phyloP scores from a whole-genome alignment of 2,329 filamentous ascomycete genomes.

The Basipetospora chlamydospora region DNA sequence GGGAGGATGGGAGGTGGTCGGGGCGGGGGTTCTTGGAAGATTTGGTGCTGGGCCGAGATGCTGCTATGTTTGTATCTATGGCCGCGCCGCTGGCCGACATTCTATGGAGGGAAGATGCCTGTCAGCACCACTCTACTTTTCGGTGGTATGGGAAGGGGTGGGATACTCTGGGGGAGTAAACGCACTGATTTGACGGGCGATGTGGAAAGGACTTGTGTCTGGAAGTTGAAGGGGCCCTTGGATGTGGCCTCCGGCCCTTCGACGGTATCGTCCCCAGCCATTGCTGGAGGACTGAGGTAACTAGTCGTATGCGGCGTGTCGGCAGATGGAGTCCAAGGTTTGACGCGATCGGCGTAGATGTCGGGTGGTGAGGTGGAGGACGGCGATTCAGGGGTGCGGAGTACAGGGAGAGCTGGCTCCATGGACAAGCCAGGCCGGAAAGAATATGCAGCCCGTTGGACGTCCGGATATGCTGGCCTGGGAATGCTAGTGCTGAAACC shows the following conservation, averaged over 20 bases:
- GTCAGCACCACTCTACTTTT: not conserved
- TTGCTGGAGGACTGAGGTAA: conserved; percentile 16
- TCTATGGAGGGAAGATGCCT: conserved; percentile 31
- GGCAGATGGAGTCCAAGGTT: not conserved
- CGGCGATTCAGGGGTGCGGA: conserved; percentile 20
- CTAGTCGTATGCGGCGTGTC: conserved; percentile 1
- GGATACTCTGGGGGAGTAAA: conserved; percentile 8
- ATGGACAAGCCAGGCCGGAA: not conserved
- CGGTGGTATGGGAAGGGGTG: not conserved
- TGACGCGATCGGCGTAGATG: not conserved
- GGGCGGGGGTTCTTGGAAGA: conserved; percentile 83
- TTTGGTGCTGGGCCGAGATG: conserved; percentile 76
- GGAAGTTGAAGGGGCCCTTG: conserved; percentile 76
- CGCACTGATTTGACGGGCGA: conserved; percentile 63
- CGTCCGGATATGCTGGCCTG: too few relatives aligned
- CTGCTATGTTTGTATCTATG: conserved; percentile 98
- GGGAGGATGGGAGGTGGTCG: conserved; percentile 79
- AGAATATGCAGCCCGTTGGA: too few relatives aligned
- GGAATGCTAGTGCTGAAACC: too few relatives aligned
- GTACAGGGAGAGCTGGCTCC: not conserved
- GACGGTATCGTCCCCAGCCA: conserved; percentile 19
- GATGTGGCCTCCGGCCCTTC: not conserved
- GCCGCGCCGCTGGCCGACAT: conserved; percentile 78
- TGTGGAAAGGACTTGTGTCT: conserved; percentile 65
- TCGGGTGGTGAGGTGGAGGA: conserved; percentile 24